Evolutionary conservation across 768 basidiomycete genomes (phyloP), one percentile per base, ranked within the genome.

Genomic region (Russula abietina): DNA sequence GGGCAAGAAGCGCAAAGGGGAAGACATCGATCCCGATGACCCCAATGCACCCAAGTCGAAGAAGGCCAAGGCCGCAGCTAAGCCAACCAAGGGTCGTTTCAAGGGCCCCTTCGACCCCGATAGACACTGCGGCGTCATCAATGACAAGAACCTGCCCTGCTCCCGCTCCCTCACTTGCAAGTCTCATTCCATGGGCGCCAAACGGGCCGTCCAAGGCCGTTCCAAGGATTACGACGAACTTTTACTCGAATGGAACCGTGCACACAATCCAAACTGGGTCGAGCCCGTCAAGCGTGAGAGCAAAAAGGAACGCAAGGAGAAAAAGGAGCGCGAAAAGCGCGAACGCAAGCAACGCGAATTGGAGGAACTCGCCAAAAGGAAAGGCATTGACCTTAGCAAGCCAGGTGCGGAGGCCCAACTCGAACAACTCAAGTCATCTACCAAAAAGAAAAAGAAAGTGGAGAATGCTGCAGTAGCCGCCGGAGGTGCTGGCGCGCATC

Each of bases 91-190:
- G 73, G 87, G 89, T 19, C 85, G 90, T 50, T 75, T 82, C 64
- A 91, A 91, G 69, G 91, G 91, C 1, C 93, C 94, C 4, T 84
- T 96, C 55, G 89, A 98, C 74, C 85, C 86, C 66, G 92, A 97
- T 77, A 86, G 83, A 60, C 94, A 97, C 67, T 98, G 96, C 69
- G 94, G 96, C 55, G 96, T 98, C 41, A 96, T 97, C 73, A 98
- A 96, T 75, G 94, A 96, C 76, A 97, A 97, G 74, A 82, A 82
- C 49, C 77, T 93, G 8, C 93, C 92, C 0, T 99, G 96, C 71
- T 93, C 93, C 14, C 90, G 96, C 30, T 93, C 93, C 8, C 81
- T 99, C 41, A 98, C 96, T 0, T 99, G 96, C 79, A 99, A 99
- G 75, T 93, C 96, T 6, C 96, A 99, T 72, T 89, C 92, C 2